These are phyloP conservation scores for Eimeria acervulina DNA, from an alignment of 169 alveolate genomes.

Conservation along the genomic window DNA sequence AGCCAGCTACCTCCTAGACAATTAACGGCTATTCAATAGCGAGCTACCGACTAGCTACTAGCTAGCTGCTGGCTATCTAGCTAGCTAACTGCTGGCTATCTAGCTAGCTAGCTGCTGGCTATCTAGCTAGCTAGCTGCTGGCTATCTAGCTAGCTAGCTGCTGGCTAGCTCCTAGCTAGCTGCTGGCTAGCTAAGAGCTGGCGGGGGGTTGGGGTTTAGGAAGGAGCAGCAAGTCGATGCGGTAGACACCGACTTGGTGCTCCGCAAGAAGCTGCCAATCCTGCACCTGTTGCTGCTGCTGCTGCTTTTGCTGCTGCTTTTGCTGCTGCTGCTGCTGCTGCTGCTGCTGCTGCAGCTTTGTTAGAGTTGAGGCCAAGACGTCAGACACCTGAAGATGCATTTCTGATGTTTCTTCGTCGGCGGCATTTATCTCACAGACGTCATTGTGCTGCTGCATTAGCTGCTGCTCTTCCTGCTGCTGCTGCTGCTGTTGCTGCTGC, in stretches of 20 bases:
- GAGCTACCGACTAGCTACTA: not conserved
- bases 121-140: too few species aligned
- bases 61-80: slow-evolving; percentile 17
- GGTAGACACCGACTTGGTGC: slow-evolving; percentile 52
- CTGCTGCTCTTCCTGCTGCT: not conserved
- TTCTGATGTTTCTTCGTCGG: slow-evolving; percentile 36
- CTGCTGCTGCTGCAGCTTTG: slow-evolving; percentile 9
- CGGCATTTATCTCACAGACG: slow-evolving; percentile 9
- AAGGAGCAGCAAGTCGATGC: slow-evolving; percentile 31
- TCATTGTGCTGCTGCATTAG: slow-evolving; percentile 18
- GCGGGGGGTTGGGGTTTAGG: not conserved
- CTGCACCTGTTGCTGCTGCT: not conserved
- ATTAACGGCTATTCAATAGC: not conserved
- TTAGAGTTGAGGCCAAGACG: not conserved
- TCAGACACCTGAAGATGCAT: slow-evolving; percentile 9
- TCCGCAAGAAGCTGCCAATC: slow-evolving; percentile 47
- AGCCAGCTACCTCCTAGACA: not conserved
- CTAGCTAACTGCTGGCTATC: too few species aligned
- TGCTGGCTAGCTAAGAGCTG: not conserved
- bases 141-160: too few species aligned
- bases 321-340: slow-evolving; percentile 17
- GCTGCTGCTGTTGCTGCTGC: too few species aligned
- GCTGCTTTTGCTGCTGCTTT: not conserved
- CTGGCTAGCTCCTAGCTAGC: too few species aligned
- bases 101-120: too few species aligned